Percentiles rank a stretch among this genome's conserved stretches.
These are phyloP conservation scores for Lyophyllum semitale DNA, from an alignment of 768 basidiomycete genomes.

Conservation along the genomic window DNA sequence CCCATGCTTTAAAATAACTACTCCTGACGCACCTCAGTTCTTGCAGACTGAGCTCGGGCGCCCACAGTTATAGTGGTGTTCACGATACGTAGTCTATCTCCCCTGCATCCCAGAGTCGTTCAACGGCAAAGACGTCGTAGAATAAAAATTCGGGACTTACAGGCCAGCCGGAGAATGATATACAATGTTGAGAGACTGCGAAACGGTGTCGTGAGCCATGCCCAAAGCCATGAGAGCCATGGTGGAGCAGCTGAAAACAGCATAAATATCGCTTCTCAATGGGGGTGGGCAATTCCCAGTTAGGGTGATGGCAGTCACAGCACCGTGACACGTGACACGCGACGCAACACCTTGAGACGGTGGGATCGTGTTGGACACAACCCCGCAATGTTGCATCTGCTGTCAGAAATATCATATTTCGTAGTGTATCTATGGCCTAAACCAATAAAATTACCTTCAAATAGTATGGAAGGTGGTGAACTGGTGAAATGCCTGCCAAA, in stretches of 20 bases:
- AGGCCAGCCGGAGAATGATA: conserved; percentile 57
- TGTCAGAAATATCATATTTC: too few relatives aligned
- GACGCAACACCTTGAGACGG: too few relatives aligned
- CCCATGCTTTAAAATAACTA: not conserved
- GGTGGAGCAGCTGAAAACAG: conserved; percentile 46
- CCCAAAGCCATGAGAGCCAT: conserved; percentile 41
- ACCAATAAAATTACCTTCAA: too few relatives aligned
- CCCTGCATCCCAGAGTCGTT: conserved; percentile 28
- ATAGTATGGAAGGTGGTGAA: too few relatives aligned
- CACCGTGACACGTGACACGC: too few relatives aligned
- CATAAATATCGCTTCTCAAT: not conserved
- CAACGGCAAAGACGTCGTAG: not conserved
- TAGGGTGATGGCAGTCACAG: too few relatives aligned
- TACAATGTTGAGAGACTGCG: conserved; percentile 52
- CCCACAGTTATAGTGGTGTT: conserved; percentile 54
- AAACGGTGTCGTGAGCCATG: conserved; percentile 37
- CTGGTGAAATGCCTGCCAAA: too few relatives aligned
- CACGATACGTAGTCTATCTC: conserved; percentile 52
- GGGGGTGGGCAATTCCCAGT: too few relatives aligned
- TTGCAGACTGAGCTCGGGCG: conserved; percentile 44
- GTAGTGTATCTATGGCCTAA: too few relatives aligned
- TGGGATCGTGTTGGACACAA: too few relatives aligned
- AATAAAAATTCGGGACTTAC: conserved; percentile 31
- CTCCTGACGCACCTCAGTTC: conserved; percentile 43
- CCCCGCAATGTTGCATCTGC: too few relatives aligned